A percentile compares a stretch with the other conserved stretches of the same genome.
Evolutionary conservation across 345 rosid genomes (phyloP).

Genomic region (Camelina hispida): DNA sequence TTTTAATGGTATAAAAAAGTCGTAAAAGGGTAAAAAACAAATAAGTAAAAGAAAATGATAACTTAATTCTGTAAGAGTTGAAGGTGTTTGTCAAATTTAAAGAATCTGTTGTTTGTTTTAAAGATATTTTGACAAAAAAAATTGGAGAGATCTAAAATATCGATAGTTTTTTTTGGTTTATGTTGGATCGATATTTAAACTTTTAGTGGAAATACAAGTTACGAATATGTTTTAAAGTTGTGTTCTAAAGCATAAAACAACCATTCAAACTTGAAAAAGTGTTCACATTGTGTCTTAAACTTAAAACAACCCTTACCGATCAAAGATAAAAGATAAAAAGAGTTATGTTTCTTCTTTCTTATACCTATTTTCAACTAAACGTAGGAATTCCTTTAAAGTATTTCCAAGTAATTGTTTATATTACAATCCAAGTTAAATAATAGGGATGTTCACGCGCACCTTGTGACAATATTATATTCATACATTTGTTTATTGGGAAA

Average conservation of each 20-base stretch:
- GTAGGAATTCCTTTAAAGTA: neutral
- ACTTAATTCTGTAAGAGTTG: no score
- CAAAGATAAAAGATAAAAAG: neutral
- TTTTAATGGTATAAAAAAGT: no score
- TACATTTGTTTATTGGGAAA: no score
- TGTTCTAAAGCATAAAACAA: neutral
- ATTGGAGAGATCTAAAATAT: no score
- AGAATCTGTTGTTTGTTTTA: no score
- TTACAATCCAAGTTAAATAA: slow-evolving; percentile 21
- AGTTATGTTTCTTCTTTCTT: neutral
- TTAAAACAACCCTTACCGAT: neutral
- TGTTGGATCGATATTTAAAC: no score
- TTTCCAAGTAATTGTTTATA: slow-evolving; percentile 21
- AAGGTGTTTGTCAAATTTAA: no score
- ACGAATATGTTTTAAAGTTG: no score
- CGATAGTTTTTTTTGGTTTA: no score
- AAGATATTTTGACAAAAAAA: no score
- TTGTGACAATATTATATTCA: slow-evolving; percentile 2
- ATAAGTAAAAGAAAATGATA: no score
- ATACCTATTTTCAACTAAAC: slow-evolving; percentile 4
- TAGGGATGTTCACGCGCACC: slow-evolving; percentile 7
- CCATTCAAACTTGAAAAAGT: neutral
- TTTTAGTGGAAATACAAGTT: neutral
- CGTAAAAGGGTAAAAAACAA: no score
- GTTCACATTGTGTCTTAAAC: neutral